Conservation (phyloP, 768 basidiomycete species). For the Tephrocybe sp. region DNA sequence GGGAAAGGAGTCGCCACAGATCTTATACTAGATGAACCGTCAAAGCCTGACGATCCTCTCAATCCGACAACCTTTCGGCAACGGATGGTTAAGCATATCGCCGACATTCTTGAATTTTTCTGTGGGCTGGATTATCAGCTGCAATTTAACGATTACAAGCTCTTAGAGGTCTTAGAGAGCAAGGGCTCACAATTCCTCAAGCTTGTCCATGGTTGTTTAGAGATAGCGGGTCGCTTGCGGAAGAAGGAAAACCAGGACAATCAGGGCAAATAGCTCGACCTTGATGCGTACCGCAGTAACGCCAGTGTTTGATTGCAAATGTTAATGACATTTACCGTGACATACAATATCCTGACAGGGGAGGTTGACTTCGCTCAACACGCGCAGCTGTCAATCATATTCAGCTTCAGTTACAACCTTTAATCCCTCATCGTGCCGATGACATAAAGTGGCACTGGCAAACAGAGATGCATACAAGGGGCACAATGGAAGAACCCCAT, state of each 20-base stretch:
- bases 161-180: conserved; percentile 39
- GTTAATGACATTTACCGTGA: not conserved
- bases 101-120: conserved; percentile 41
- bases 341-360: not conserved
- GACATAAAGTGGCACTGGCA: too few species aligned
- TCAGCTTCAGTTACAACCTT: not conserved
- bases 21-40: too few species aligned
- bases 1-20: not conserved
- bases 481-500: too few species aligned
- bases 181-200: conserved; percentile 38
- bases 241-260: not conserved
- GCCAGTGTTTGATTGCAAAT: too few species aligned
- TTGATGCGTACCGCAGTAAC: too few species aligned
- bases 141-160: conserved; percentile 41
- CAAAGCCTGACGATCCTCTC: conserved; percentile 3
- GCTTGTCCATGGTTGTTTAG: conserved; percentile 36
- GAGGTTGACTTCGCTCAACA: not conserved
- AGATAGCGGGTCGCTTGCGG: conserved; percentile 32
- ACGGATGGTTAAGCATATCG: conserved; percentile 40
- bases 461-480: too few species aligned
- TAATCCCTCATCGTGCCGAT: not conserved
- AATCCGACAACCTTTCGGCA: conserved; percentile 26
- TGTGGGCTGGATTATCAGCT: conserved; percentile 45
- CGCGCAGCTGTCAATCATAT: not conserved
- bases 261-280: too few species aligned